Evolutionary conservation across 1,284 basidiomycete species (phyloP).

Genomic region (Puccinia brachypodii): DNA sequence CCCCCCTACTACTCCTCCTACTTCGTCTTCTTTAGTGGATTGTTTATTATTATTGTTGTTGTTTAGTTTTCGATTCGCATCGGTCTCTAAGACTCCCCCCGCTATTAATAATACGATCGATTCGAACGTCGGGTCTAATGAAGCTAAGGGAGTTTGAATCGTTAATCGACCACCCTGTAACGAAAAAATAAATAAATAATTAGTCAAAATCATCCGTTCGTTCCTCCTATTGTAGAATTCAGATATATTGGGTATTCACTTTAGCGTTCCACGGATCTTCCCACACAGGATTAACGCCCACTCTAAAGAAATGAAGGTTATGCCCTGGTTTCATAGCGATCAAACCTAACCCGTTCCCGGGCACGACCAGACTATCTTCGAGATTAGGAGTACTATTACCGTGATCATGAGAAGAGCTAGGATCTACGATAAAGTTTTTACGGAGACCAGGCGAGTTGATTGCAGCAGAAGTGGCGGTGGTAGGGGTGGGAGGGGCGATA

Average conservation of each 20-base stretch:
- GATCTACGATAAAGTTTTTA: neutral
- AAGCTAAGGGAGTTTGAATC: conserved; percentile 3
- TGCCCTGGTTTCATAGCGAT: conserved; percentile 35
- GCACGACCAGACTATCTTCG: conserved; percentile 4
- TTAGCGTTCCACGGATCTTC: conserved; percentile 47
- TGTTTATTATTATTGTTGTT: too few relatives aligned
- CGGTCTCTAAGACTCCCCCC: conserved; percentile 39
- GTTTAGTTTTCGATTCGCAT: conserved; percentile 22
- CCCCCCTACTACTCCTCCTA: conserved; percentile 23
- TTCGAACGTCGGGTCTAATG: conserved; percentile 39
- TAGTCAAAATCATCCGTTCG: neutral
- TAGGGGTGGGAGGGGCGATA: neutral
- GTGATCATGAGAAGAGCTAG: too few relatives aligned
- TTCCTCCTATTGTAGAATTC: neutral
- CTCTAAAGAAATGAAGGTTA: conserved; percentile 42
- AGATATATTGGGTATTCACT: conserved; percentile 11
- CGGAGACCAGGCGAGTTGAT: neutral
- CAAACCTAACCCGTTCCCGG: conserved; percentile 31
- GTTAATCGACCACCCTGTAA: conserved; percentile 40
- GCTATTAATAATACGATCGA: conserved; percentile 36
- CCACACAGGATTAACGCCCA: conserved; percentile 41
- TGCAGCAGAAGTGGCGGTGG: neutral
- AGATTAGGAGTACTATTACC: neutral
- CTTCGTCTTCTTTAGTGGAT: neutral
- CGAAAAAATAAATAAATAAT: conserved; percentile 5